Base-by-base conservation (phyloP, 1,139 yeast species). In the Hemisphaericaspora subhashii region DNA sequence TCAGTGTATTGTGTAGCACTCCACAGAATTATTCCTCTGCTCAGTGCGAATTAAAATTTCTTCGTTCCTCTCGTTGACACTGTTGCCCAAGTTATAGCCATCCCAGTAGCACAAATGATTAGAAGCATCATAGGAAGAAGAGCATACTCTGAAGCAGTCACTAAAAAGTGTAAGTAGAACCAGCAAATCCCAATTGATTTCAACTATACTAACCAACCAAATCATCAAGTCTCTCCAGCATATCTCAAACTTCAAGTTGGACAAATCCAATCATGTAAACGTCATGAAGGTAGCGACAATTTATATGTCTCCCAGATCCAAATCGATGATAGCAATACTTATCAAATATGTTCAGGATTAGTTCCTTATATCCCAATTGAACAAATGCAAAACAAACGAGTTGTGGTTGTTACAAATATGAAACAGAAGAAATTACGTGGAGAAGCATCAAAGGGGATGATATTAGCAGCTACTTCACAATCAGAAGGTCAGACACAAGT, bases 401-500 rank as follows among this genome's bases (percentile, higher is more conserved):
- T 90, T 38, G 85, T 89, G 33, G 85, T 84, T 36, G 86, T 89
- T 48, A 88, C 95, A 48, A 88, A 88, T 69, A 75, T 89, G 66
- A 89, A 88, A 68, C 95, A 96, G 9, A 95, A 86, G 35, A 84
- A 79, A 55, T 86, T 90, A 95, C 79, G 97, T 62, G 85, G 85
- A 3, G 67, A 73, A 13, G 55, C 50, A 37, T 77, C 83, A 0
- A 74, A 76, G 43, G 85, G 81, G 1, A 80, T 80, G 86, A 51
- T 80, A 1, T 52, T 80, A 23, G 84, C 84, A 4, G 77, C 82
- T 2, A 72, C 52, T 34, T 46, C 34, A 28, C 41, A 31, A 18
- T 40, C 17, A 10, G 49, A 31, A 7, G 30, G 24, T 0, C 37
- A 24, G n/a, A 39, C 38, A 4, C 35, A 28, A 10, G 69, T 72